These are phyloP conservation scores for Gardenia jasminoides DNA, from an alignment of 257 asterid species.

Conservation along the genomic window DNA sequence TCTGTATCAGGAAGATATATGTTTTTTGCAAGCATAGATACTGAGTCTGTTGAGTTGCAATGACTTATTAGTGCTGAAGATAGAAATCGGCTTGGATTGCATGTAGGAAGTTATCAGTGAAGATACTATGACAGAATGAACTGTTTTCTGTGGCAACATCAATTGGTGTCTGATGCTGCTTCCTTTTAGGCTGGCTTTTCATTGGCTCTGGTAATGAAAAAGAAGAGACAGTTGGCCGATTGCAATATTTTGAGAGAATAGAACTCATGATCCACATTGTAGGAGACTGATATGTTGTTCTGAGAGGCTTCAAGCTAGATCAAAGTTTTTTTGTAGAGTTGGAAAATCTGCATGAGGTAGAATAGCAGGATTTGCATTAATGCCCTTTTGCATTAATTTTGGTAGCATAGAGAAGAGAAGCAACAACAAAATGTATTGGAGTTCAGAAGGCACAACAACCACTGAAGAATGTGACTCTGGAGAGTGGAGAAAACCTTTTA, in stretches of 20 bases:
- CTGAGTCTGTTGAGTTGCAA: too few relatives aligned
- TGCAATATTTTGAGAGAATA: background rate
- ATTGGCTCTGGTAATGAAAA: too few relatives aligned
- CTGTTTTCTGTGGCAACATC: too few relatives aligned
- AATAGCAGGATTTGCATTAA: background rate
- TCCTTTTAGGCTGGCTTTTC: too few relatives aligned
- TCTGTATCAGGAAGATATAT: too few relatives aligned
- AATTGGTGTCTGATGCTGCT: too few relatives aligned
- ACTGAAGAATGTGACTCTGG: background rate
- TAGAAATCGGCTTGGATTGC: too few relatives aligned
- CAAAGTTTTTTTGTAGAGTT: background rate
- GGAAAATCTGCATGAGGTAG: background rate
- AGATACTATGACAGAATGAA: too few relatives aligned
- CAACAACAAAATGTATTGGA: background rate
- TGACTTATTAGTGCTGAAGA: too few relatives aligned
- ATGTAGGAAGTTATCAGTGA: too few relatives aligned
- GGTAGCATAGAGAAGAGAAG: background rate
- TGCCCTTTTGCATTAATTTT: background rate
- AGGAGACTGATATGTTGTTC: background rate
- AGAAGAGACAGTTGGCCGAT: constrained; percentile 1
- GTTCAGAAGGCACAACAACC: background rate
- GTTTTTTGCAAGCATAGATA: too few relatives aligned
- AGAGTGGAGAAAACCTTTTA: background rate
- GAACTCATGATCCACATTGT: background rate
- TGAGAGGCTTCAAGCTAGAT: background rate